phyloP scores from a whole-genome alignment of 805 yeast genomes.

The Wickerhamomyces queroliae region DNA sequence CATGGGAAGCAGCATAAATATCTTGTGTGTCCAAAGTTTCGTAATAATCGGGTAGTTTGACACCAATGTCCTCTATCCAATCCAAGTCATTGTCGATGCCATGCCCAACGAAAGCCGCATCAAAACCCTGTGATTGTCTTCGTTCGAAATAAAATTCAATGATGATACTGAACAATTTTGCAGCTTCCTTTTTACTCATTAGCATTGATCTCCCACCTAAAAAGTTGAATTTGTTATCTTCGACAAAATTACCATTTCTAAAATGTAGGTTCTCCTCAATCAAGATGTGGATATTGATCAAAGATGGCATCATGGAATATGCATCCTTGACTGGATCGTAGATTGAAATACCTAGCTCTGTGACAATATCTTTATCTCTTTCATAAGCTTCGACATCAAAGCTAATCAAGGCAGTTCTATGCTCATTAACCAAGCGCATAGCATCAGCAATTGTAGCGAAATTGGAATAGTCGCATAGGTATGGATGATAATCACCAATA shows the following conservation, averaged over 20 bases:
- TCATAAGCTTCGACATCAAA: slow-evolving; percentile 59
- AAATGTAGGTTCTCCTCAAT: slow-evolving; percentile 36
- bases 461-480: no score
- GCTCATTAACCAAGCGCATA: slow-evolving; percentile 9
- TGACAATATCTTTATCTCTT: slow-evolving; percentile 31
- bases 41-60: slow-evolving; percentile 34
- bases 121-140: slow-evolving; percentile 22
- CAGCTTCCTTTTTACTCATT: no score
- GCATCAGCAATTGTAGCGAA: no score
- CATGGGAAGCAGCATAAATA: slow-evolving; percentile 35
- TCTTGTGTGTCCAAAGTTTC: slow-evolving; percentile 41
- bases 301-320: slow-evolving; percentile 32
- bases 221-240: slow-evolving; percentile 47
- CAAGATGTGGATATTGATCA: slow-evolving; percentile 37
- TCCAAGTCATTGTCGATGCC: slow-evolving; percentile 48
- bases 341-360: slow-evolving; percentile 54
- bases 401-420: slow-evolving; percentile 24
- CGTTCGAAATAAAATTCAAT: slow-evolving; percentile 30
- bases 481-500: no score
- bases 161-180: no score
- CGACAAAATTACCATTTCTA: slow-evolving; percentile 48
- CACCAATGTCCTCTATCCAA: slow-evolving; percentile 43
- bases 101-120: slow-evolving; percentile 53
- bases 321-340: slow-evolving; percentile 47
- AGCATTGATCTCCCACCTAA: slow-evolving; percentile 47